Base-by-base conservation (phyloP, 768 basidiomycete genomes). In the Kwoniella mangroviensis region DNA sequence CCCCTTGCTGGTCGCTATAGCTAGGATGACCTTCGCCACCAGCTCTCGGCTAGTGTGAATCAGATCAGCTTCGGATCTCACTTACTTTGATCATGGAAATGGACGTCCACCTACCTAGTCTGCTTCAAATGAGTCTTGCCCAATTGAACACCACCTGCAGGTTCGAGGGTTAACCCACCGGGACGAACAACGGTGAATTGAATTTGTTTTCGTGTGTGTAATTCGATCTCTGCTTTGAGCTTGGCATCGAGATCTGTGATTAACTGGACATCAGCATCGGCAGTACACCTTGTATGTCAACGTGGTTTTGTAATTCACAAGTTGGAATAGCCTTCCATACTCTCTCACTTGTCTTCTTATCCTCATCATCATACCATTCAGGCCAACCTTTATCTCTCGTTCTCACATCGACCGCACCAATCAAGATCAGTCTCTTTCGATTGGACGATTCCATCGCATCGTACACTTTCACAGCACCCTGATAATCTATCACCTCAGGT, bases 161-260 rank as follows among this genome's bases (percentile, higher is more conserved):
- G 84, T 2, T 85, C 83, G 60, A 89, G 84, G 0, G 80, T 85
- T n/a, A 91, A 79, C 2, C 73, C 74, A n/a, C 88, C 88, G n/a
- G 90, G 90, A 10, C 90, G 87, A 41, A 91, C 80, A 45, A 91
- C 89, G 2, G 88, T 88, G 88, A 87, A 91, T 63, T 88, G 86
- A 84, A 91, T 89, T 0, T 86, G 80, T 21, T 85, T 86, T 24
- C 90, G 87, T 65, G 84, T 66, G 56, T 79, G 80, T 43, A 87
- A 80, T 72, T 86, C 79, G 58, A 83, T 78, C 76, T 86, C 85
- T 2, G 86, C 86, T 40, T 84, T 80, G 65, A 84, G 84, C 71
- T 87, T 87, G 63, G 83, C 85, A 45, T 85, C 72, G 71, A 84
- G 75, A 68, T 85, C 81, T 82, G 42, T 34, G 9, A 6, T 28